phyloP scores from a whole-genome alignment of 805 yeast genomes.

The Yarrowia porcina region DNA sequence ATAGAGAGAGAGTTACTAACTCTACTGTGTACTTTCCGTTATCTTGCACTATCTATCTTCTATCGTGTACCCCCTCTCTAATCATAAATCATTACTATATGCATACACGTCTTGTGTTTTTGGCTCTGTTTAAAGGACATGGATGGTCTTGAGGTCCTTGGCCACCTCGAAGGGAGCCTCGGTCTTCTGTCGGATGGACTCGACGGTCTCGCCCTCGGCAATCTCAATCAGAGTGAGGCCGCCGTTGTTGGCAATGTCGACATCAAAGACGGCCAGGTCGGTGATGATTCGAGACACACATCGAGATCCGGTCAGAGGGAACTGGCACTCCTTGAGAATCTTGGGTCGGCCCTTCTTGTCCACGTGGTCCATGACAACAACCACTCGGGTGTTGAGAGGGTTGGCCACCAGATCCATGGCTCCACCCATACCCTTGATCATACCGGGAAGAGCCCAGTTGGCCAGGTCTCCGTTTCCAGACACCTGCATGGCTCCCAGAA shows the following conservation, averaged over 20 bases:
- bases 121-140: not conserved
- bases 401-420: conserved; percentile 53
- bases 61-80: too few relatives aligned
- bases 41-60: too few relatives aligned
- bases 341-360: conserved; percentile 49
- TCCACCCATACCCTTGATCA: conserved; percentile 53
- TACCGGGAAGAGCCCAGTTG: conserved; percentile 53
- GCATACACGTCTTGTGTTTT: not conserved
- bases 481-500: conserved; percentile 52
- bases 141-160: conserved; percentile 27
- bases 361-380: conserved; percentile 49
- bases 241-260: conserved; percentile 39
- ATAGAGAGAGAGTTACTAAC: too few relatives aligned
- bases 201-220: conserved; percentile 43
- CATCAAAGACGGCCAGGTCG: conserved; percentile 48
- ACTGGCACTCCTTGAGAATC: conserved; percentile 45
- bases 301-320: conserved; percentile 48
- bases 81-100: conserved; percentile 10
- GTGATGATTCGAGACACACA: conserved; percentile 50
- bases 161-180: conserved; percentile 42
- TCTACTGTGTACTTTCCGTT: too few relatives aligned
- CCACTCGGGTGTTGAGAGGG: conserved; percentile 46
- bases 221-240: conserved; percentile 45
- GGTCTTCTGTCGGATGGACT: conserved; percentile 43
- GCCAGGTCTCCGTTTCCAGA: conserved; percentile 50